Base-by-base conservation (phyloP, 148 eudicot species). In the Spergularia bocconei region DNA sequence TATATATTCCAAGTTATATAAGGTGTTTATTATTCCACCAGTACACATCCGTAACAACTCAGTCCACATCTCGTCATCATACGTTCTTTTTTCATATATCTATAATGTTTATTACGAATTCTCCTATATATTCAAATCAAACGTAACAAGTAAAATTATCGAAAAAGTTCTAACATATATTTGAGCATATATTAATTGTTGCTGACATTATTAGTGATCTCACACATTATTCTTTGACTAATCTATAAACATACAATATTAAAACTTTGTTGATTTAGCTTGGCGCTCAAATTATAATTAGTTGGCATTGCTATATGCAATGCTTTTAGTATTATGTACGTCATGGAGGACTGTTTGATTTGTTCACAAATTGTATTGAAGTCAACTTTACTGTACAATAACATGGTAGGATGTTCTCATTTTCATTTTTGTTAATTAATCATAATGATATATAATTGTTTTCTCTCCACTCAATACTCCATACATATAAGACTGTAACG, bases 171-270 rank as follows among this genome's bases (percentile, higher is more conserved):
- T 23, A 23, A 23, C 1, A 23, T 23, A 23, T 23, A 23, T 23
- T 23, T 23, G 25, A 23, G 25, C 36, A 8, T 60, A 72, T 73
- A 16, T n/a, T 74, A 51, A 17, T 50, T 53, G 50, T 29, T 74
- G 60, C 44, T 63, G 77, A 74, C 69, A 74, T 33, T 58, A 17
- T 63, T 17, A 23, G 63, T 74, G 77, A 74, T 33, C 66, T 65
- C 56, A 76, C 25, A 55, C 47, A 53, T 53, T n/a, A 53, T 53
- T n/a, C 19, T 74, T 64, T 74, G 70, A 74, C 76, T 55, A 39
- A 14, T 62, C 10, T 2, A 44, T 44, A 44, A 44, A 4, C 48
- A 44, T 44, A 44, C 8, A 44, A 44, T 44, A 44, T 44, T 3
- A 44, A 6, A 0, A 41, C 1, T 44, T 4, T 4, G 48, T 44